Base-by-base conservation (phyloP, 202 grass and related monocot species). In the Panicum hallii region DNA sequence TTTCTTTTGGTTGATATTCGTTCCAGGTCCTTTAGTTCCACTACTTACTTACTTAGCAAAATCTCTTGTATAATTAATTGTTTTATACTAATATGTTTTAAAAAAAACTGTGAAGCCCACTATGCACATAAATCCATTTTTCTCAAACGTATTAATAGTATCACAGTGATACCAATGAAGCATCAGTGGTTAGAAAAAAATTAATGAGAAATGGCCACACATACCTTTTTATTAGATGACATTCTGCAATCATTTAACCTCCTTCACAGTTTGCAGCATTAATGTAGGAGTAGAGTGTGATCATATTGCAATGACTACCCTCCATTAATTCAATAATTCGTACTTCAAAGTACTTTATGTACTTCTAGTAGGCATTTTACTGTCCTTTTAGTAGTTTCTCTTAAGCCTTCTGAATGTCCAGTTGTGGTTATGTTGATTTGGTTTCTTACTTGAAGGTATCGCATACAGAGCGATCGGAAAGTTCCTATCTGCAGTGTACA, bases 391-490 rank as follows among this genome's bases (percentile, higher is more conserved):
- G 10, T 61, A 73, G 23, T 67, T 82, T 48, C 52, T 70, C 26
- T 61, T 61, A 60, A 90, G 22, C 34, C 65, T 82, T 81, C 0
- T 8, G 0, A 64, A n/a, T 90, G 76, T 84, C 43, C 54, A 76
- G 64, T 50, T 68, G 19, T 85, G 34, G 46, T 71, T 88, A 61
- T 73, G 49, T 80, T 88, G 30, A 81, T 88, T 81, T 88, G 42
- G 70, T 52, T 71, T 80, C 28, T 81, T 80, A 30, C 82, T 81
- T 85, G 81, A 90, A 99, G 97, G 97, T 96, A 92, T 63, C 93
- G 93, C 85, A 92, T 97, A 88, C 92, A 94, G 83, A 91, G 93
- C 54, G 97, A 99, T 63, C 85, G 82, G 32, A 99, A 94, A 88
- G 73, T 97, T 34, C 64, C 92, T 12, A 79, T 94, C 69, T 99